A percentile compares a stretch with the other conserved stretches of the same genome.
phyloP scores from a whole-genome alignment of 1,139 yeast species.

The Entelexis paramagnoliae region DNA sequence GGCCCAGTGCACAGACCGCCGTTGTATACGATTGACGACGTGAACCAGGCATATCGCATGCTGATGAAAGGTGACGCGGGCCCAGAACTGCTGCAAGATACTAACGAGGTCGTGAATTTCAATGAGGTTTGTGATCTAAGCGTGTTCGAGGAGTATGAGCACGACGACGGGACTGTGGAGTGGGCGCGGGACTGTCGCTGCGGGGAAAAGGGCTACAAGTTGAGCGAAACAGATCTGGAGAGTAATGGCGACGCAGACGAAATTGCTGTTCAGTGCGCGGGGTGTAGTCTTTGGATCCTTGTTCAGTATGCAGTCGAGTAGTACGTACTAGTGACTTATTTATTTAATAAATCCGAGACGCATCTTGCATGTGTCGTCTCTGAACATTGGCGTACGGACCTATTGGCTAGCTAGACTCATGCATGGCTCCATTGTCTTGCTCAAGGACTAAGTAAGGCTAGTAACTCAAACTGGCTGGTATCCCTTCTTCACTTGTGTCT shows the following conservation, averaged over 20 bases:
- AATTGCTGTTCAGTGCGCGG: slow-evolving; percentile 62
- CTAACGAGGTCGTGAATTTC: slow-evolving; percentile 34
- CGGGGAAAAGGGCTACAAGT: slow-evolving; percentile 42
- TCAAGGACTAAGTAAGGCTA: too few relatives aligned
- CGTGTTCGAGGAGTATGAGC: slow-evolving; percentile 33
- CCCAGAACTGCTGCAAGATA: slow-evolving; percentile 39
- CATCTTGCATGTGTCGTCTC: too few relatives aligned
- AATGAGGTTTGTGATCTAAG: slow-evolving; percentile 56
- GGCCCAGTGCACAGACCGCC: slow-evolving; percentile 1
- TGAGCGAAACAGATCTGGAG: slow-evolving; percentile 54
- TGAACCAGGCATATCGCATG: slow-evolving; percentile 52
- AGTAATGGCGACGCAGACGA: slow-evolving; percentile 47
- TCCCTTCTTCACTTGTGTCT: too few relatives aligned
- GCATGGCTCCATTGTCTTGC: too few relatives aligned
- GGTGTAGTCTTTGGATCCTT: slow-evolving; percentile 77
- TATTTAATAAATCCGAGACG: too few relatives aligned
- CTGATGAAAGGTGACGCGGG: slow-evolving; percentile 35
- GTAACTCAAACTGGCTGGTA: too few relatives aligned
- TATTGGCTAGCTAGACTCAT: too few relatives aligned
- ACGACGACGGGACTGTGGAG: slow-evolving; percentile 25
- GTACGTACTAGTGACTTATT: background rate
- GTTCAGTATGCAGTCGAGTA: slow-evolving; percentile 46
- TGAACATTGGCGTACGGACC: too few relatives aligned
- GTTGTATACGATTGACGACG: slow-evolving; percentile 32
- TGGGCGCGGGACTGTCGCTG: slow-evolving; percentile 63